Evolutionary conservation across 306 rosid genomes (phyloP).

Genomic region (Cucurbita moschata): DNA sequence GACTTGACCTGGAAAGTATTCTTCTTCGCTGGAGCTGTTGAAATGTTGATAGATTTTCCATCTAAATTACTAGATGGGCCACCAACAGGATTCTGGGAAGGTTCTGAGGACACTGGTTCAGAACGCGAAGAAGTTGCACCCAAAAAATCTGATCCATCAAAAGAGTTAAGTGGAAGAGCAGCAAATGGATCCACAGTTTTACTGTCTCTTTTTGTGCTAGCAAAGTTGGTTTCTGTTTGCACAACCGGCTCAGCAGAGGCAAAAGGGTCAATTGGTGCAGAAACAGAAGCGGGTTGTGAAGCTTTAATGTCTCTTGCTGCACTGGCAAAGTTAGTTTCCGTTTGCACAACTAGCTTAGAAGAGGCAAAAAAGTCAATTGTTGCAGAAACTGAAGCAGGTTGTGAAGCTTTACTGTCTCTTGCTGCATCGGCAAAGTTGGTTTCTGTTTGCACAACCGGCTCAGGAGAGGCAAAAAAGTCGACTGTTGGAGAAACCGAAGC

Average conservation of each 20-base stretch:
- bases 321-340: slow-evolving; percentile 26
- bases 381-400: slow-evolving; percentile 45
- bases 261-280: slow-evolving; percentile 61
- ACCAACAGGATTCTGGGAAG: slow-evolving; percentile 29
- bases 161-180: slow-evolving; percentile 69
- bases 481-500: slow-evolving; percentile 50
- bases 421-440: slow-evolving; percentile 33
- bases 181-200: slow-evolving; percentile 69
- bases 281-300: slow-evolving; percentile 47
- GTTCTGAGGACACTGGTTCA: slow-evolving; percentile 41
- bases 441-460: slow-evolving; percentile 46
- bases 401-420: slow-evolving; percentile 26
- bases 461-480: slow-evolving; percentile 55
- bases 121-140: slow-evolving; percentile 63
- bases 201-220: not conserved
- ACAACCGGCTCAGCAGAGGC: slow-evolving; percentile 39
- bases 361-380: slow-evolving; percentile 53
- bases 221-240: slow-evolving; percentile 36
- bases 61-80: slow-evolving; percentile 16
- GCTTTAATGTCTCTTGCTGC: slow-evolving; percentile 11
- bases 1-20: slow-evolving; percentile 75
- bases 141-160: slow-evolving; percentile 67
- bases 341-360: slow-evolving; percentile 41
- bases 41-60: slow-evolving; percentile 27
- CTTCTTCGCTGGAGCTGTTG: slow-evolving; percentile 37